A percentile compares a stretch with the other conserved stretches of the same genome.
Evolutionary conservation across 179 eudicot species (phyloP).

Genomic region (Vitellaria paradoxa): DNA sequence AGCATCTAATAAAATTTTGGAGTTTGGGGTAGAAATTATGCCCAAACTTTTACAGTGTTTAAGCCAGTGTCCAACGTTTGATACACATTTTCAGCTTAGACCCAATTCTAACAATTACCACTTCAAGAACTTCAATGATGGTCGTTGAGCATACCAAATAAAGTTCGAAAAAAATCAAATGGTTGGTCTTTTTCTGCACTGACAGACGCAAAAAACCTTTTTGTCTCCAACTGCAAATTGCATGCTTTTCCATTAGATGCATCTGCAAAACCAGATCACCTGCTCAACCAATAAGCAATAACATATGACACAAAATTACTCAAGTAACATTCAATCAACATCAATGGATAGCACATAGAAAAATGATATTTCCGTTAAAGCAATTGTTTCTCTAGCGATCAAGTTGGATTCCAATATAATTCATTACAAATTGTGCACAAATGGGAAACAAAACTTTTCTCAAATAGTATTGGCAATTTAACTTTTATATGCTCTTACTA

Average conservation of each 20-base stretch:
- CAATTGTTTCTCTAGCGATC: too few species aligned
- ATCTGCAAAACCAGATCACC: conserved; percentile 49
- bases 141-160: conserved; percentile 55
- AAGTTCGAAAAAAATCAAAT: conserved; percentile 64
- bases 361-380: not conserved
- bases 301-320: conserved; percentile 13
- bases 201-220: conserved; percentile 65
- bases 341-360: not conserved
- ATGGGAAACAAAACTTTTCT: not conserved
- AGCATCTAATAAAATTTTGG: not conserved
- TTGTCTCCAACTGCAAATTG: conserved; percentile 31
- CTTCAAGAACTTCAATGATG: not conserved
- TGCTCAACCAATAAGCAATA: conserved; percentile 19
- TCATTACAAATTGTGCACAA: not conserved
- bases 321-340: conserved; percentile 4
- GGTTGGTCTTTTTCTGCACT: conserved; percentile 66
- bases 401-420: not conserved
- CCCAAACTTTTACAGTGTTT: not conserved
- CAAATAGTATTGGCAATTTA: not conserved
- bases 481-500: not conserved
- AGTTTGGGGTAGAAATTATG: not conserved
- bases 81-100: not conserved
- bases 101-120: not conserved
- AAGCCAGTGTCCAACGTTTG: not conserved
- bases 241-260: conserved; percentile 39